Percentiles rank a stretch among this genome's conserved stretches.
Evolutionary conservation across 2,329 filamentous ascomycete genomes (phyloP).

Genomic region (Talaromyces sp.): DNA sequence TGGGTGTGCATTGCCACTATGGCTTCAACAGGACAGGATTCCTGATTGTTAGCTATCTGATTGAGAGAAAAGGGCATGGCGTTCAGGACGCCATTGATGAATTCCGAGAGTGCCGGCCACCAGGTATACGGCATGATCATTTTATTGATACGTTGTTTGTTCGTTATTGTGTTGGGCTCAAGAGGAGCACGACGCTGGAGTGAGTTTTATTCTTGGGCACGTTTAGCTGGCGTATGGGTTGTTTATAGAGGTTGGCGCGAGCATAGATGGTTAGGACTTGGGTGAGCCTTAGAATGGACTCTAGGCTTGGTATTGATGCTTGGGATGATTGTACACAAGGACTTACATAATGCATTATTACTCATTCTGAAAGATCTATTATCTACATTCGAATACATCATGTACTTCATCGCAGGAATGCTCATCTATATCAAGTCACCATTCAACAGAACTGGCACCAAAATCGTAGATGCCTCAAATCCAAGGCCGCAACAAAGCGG

Average conservation of each 20-base stretch:
- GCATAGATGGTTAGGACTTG: constrained; percentile 3
- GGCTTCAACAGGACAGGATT: constrained; percentile 94
- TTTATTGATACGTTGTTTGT: constrained; percentile 83
- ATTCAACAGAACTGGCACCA: neutral
- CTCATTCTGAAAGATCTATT: neutral
- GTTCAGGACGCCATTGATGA: constrained; percentile 76
- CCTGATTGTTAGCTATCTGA: constrained; percentile 85
- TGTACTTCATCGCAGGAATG: neutral
- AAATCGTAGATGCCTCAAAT: constrained; percentile 18
- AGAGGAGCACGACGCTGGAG: constrained; percentile 42
- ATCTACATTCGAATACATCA: neutral
- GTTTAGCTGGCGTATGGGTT: constrained; percentile 4
- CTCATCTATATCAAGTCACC: neutral
- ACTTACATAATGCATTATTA: constrained; percentile 7
- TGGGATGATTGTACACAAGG: neutral
- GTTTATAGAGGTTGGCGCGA: constrained; percentile 1
- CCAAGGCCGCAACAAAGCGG: constrained; percentile 26
- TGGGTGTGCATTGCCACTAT: constrained; percentile 93
- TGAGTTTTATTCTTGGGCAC: constrained; percentile 7
- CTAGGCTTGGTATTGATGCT: neutral
- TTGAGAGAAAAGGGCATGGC: constrained; percentile 70
- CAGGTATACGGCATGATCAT: constrained; percentile 85
- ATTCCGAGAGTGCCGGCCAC: constrained; percentile 70
- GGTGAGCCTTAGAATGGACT: neutral
- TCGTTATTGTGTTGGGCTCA: constrained; percentile 63